phyloP scores from a whole-genome alignment of 192 early-diverging fungal species.

The Powellomyces hirtus region DNA sequence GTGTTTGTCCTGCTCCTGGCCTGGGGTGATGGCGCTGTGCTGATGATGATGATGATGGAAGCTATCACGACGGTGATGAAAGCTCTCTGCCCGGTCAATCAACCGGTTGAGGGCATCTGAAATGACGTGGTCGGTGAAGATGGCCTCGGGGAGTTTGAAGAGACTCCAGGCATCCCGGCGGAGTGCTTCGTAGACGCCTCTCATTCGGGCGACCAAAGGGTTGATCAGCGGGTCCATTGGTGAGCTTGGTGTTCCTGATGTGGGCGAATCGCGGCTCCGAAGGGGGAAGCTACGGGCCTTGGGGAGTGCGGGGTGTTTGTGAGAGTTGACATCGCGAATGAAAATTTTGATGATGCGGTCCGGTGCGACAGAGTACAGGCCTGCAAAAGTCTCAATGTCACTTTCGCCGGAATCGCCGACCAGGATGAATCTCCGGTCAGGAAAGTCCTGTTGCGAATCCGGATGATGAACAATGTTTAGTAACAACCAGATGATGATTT shows the following conservation, averaged over 20 bases:
- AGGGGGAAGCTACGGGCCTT: constrained; percentile 5
- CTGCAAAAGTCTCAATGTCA: constrained; percentile 81
- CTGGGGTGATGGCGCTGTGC: no score
- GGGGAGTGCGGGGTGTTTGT: constrained; percentile 1
- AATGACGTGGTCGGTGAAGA: constrained; percentile 1
- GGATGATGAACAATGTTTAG: no score
- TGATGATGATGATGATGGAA: no score
- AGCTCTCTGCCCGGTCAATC: not conserved
- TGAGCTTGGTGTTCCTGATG: not conserved
- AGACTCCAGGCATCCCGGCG: constrained; percentile 6
- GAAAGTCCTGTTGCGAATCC: constrained; percentile 73
- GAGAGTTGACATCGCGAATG: constrained; percentile 64
- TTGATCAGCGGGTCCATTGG: not conserved
- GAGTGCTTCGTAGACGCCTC: not conserved
- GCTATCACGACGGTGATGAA: no score
- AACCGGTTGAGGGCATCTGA: not conserved
- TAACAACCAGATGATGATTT: no score
- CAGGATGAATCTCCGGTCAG: constrained; percentile 78
- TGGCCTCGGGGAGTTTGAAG: constrained; percentile 14
- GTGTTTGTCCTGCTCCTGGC: no score
- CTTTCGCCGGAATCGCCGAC: constrained; percentile 90
- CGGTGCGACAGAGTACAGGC: constrained; percentile 60
- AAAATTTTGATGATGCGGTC: constrained; percentile 78
- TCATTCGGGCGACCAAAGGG: not conserved
- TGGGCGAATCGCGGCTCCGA: not conserved